Evolutionary conservation across 2,329 filamentous ascomycete species (phyloP).

Genomic region (Geosmithia putterillii): DNA sequence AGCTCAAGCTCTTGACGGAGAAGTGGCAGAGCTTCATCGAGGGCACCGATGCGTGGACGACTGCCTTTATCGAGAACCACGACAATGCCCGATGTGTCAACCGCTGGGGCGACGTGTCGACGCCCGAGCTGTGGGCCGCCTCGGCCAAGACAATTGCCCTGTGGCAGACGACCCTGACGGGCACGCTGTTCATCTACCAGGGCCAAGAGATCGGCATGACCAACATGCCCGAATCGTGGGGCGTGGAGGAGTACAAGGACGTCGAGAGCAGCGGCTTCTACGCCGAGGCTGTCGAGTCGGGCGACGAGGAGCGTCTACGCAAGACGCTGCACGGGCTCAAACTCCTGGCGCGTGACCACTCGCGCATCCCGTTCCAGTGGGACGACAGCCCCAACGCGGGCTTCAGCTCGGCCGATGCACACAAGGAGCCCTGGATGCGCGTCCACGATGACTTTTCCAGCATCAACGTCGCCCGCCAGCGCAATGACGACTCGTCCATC

Average conservation of each 20-base stretch:
- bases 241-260: conserved; percentile 38
- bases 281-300: conserved; percentile 24
- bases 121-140: conserved; percentile 25
- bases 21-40: conserved; percentile 37
- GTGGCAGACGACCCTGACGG: conserved; percentile 34
- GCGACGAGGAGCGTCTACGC: conserved; percentile 20
- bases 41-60: conserved; percentile 42
- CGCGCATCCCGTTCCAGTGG: conserved; percentile 58
- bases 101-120: conserved; percentile 35
- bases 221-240: conserved; percentile 38
- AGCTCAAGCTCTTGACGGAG: conserved; percentile 27
- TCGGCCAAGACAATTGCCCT: conserved; percentile 41
- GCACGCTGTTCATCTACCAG: conserved; percentile 46
- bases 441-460: conserved; percentile 44
- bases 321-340: conserved; percentile 39
- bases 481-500: conserved; percentile 31
- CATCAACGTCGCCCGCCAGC: conserved; percentile 43
- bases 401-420: conserved; percentile 33
- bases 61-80: conserved; percentile 52
- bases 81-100: conserved; percentile 47
- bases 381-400: conserved; percentile 42
- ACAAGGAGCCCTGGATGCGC: conserved; percentile 49
- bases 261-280: conserved; percentile 42
- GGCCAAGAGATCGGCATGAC: conserved; percentile 51
- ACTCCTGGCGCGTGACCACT: conserved; percentile 49